Base-by-base conservation (phyloP, 257 asterid genomes). In the Paulownia fortunei region DNA sequence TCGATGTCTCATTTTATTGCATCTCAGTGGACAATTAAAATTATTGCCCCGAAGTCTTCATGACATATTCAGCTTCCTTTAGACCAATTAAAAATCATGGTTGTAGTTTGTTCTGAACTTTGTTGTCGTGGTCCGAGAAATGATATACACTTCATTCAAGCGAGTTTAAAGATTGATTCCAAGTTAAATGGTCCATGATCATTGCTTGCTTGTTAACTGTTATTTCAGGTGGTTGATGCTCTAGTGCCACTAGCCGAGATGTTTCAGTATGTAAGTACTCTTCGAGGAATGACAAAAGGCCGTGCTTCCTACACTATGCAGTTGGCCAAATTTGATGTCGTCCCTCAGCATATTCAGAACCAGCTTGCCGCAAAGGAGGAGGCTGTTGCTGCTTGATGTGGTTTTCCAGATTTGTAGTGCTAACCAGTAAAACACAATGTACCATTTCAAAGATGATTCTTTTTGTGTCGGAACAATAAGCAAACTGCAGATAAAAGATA, bases 261-360 rank as follows among this genome's bases (percentile, higher is more conserved):
- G 99, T 96, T 93, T 87, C 97, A 90, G 81, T 96, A 93, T 9
- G 99, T 96, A 30, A 96, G 99, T 71, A 91, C 94, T 18, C 87
- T 96, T 27, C 76, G 98, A 70, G 97, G 97, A 64, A 91, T 89
- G 99, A 93, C 99, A 27, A 96, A 96, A 81, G 99, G 97, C 0
- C 92, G 97, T 11, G 99, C 99, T 52, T 96, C 99, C 2, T 96
- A 96, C 84, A 86, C 92, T 0, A 96, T 96, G 99, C 99, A 93
- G 75, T 81, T 93, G 82, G 97, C 97, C 74, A 93, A 93, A 69
- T 96, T 96, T 64, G 99, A 93, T 2, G 98, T 96, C 13, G 99
- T 96, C 19, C 99, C 99, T 24, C 97, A 89, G 78, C 97, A 96
- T 88, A 96, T 93, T 70, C 99, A 96, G 84, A 90, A 92, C 81